Percentiles rank a stretch among this genome's conserved stretches.
These are phyloP conservation scores for Massarina eburnea DNA, from an alignment of 2,329 filamentous ascomycete species.

Conservation along the genomic window DNA sequence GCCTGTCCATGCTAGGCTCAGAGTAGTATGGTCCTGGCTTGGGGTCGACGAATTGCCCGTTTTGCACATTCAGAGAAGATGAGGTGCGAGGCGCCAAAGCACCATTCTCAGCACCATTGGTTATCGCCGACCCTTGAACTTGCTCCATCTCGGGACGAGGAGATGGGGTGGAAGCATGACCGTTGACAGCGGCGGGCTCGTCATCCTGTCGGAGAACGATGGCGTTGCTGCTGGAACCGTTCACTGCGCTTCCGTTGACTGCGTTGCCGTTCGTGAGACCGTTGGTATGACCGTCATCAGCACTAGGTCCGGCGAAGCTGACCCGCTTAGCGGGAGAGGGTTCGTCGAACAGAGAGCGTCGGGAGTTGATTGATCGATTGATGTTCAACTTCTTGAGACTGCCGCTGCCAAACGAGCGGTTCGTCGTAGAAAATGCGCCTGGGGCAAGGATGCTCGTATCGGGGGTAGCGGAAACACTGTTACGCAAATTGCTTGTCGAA, in stretches of 20 bases:
- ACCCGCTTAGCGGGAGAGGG: slow-evolving; percentile 67
- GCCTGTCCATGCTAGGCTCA: slow-evolving; percentile 71
- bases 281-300: slow-evolving; percentile 47
- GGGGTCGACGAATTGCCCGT: slow-evolving; percentile 45
- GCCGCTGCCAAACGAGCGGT: slow-evolving; percentile 36
- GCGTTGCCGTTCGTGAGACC: slow-evolving; percentile 25
- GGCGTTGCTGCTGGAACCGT: slow-evolving; percentile 43
- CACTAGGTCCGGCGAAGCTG: slow-evolving; percentile 73
- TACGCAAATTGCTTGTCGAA: slow-evolving; percentile 82
- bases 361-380: slow-evolving; percentile 75
- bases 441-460: slow-evolving; percentile 86
- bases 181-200: slow-evolving; percentile 56
- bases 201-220: slow-evolving; percentile 53
- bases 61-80: slow-evolving; percentile 32
- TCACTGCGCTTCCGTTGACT: slow-evolving; percentile 39
- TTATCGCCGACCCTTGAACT: slow-evolving; percentile 72
- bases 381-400: slow-evolving; percentile 91
- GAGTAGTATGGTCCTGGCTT: slow-evolving; percentile 84
- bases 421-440: slow-evolving; percentile 75
- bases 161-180: slow-evolving; percentile 34
- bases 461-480: slow-evolving; percentile 70
- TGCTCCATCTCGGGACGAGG: slow-evolving; percentile 68
- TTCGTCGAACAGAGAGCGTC: slow-evolving; percentile 63
- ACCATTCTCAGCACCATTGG: slow-evolving; percentile 75
- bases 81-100: slow-evolving; percentile 41